Base-by-base conservation (phyloP, 2,329 filamentous ascomycete genomes). In the Phaeoacremonium minimum region DNA sequence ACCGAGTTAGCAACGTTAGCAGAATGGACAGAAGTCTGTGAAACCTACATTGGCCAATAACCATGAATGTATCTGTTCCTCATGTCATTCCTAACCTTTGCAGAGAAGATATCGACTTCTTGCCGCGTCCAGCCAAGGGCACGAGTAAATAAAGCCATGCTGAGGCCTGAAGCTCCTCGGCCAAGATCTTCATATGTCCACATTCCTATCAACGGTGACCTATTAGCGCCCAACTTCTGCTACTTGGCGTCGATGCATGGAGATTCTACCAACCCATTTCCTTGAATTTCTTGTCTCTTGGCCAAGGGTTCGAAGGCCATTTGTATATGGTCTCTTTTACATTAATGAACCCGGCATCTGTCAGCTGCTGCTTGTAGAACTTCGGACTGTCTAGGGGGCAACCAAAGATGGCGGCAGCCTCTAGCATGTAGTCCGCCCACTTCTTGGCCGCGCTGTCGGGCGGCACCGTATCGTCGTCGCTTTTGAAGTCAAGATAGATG, bases 291-390 rank as follows among this genome's bases (percentile, higher is more conserved):
- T 41, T 15, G 17, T 41, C 53, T 44, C 30, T 47, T 44, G 55
- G 50, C 63, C 62, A 66, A 6, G 49, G 45, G 28, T 61, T 61
- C 31, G 56, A 52, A n/a, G 61, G 61, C 52, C 60, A 60, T 45
- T 60, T 58, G 41, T 51, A 48, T 13, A 45, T 46, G 15, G 48
- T 37, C 32, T 53, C 51, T 13, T 49, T 38, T 17, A 63, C 45
- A 35, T 63, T 52, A 5, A 53, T 49, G 38, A 60, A 64, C 4
- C 61, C 61, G 5, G 55, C 55, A 2, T 47, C 55, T 7, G 40
- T 28, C 36, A 63, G 40, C 49, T 15, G 49, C 46, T 33, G 42
- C 31, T 31, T 57, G 17, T 45, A 33, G 7, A 39, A 22, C n/a
- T 31, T 26, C n/a, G 42, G 39, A 18, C 32, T 17, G n/a, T 42